Conservation (phyloP, 306 rosid genomes). For the Acacia confusa region DNA sequence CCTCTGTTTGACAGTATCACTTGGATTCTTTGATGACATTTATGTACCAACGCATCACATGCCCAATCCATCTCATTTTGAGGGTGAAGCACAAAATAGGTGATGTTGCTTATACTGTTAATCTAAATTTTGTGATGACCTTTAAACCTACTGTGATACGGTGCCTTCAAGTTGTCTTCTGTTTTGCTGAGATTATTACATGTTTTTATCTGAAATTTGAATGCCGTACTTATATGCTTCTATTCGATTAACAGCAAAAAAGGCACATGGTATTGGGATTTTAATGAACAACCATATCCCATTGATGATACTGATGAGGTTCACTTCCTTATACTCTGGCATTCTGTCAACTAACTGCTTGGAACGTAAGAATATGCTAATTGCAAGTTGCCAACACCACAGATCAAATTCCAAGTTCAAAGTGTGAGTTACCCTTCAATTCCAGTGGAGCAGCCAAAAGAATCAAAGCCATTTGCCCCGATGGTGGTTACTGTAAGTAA, state of each 20-base stretch:
- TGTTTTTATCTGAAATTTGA: conserved; percentile 9
- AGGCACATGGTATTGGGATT: conserved; percentile 68
- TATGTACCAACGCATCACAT: conserved; percentile 59
- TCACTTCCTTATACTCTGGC: conserved; percentile 28
- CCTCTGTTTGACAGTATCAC: conserved; percentile 60
- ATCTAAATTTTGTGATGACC: conserved; percentile 6
- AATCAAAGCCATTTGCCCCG: conserved; percentile 58
- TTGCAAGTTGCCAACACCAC: conserved; percentile 25
- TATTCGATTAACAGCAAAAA: conserved; percentile 45
- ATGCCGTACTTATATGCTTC: neutral
- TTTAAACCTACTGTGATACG: neutral
- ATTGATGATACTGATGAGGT: conserved; percentile 63
- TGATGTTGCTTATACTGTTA: conserved; percentile 26
- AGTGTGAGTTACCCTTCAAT: conserved; percentile 51
- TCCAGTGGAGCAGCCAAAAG: conserved; percentile 56
- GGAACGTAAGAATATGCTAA: conserved; percentile 20
- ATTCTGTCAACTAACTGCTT: conserved; percentile 16
- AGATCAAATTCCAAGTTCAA: conserved; percentile 50
- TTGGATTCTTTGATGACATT: conserved; percentile 87
- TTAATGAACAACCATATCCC: conserved; percentile 25
- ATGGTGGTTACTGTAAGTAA: conserved; percentile 55
- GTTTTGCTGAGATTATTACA: neutral
- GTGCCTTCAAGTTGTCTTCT: conserved; percentile 10
- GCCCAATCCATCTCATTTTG: conserved; percentile 51
- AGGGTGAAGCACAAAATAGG: conserved; percentile 51